Base-by-base conservation (phyloP, 495 filamentous ascomycete genomes). In the Oleoguttula mirabilis region DNA sequence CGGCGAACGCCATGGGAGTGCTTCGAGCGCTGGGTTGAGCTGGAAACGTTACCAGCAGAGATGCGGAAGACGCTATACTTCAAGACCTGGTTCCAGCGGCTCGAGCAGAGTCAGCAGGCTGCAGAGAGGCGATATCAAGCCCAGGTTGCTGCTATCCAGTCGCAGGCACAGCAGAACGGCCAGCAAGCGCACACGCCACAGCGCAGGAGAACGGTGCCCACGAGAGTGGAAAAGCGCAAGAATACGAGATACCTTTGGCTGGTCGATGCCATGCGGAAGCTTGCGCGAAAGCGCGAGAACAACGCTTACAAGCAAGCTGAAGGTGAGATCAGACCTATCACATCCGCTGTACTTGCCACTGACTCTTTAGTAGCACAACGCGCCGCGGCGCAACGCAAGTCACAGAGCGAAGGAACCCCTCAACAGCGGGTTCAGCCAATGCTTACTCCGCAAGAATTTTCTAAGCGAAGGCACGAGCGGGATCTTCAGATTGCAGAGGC, bases 1-100 rank as follows among this genome's bases (percentile, higher is more conserved):
- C 76, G 90, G 41, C 73, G 90, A 36, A 96, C 92, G 3, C 88
- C 90, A 4, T 98, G 90, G 90, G 90, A 98, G 63, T 98, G 90
- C 55, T 98, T 96, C 54, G 90, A 98, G 58, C 77, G 92, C 27
- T 96, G 88, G 86, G 76, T 94, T 12, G 75, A 79, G 41, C 65
- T 96, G 8, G 90, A 95, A 63, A 85, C 85, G 4, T 62, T 94
- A 25, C 87, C 87, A 14, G 74, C 75, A 28, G 90, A 98, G 41
- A 90, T 95, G 82, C 76, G 75, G 19, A 92, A 94, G 62, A 92
- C 82, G 3, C 81, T 80, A 27, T 96, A 94, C 57, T 96, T 94
- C 69, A 66, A 83, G 55, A 73, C 82, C 8, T 94, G 88, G 55
- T 80, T 84, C 50, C 69, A 70, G 43, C 70, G 87, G 31, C 76